Evolutionary conservation across 495 filamentous ascomycete genomes (phyloP).

Genomic region (Penicillium silybi): DNA sequence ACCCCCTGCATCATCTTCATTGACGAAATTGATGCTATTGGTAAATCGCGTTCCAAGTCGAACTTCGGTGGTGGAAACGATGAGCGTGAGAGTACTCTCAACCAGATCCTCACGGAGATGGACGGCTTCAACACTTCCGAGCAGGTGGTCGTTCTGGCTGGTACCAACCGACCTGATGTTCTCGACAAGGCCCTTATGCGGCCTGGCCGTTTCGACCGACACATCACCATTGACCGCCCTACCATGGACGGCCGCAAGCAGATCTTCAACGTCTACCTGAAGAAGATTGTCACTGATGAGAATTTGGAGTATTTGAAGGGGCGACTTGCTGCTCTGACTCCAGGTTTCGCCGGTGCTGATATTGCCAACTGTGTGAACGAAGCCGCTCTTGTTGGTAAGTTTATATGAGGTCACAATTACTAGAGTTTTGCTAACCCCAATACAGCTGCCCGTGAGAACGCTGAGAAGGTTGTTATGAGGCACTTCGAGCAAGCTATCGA

Average conservation of each 20-base stretch:
- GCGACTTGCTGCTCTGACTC: constrained; percentile 83
- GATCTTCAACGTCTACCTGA: constrained; percentile 89
- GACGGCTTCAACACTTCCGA: constrained; percentile 98
- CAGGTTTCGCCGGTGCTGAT: constrained; percentile 94
- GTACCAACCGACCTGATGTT: constrained; percentile 92
- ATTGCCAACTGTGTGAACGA: constrained; percentile 99
- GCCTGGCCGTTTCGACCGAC: constrained; percentile 92
- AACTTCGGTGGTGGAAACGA: constrained; percentile 87
- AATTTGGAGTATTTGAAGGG: constrained; percentile 84
- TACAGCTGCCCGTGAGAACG: constrained; percentile 76
- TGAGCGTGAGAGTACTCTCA: constrained; percentile 92
- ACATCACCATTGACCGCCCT: constrained; percentile 87
- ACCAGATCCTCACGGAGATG: constrained; percentile 99
- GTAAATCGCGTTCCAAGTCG: constrained; percentile 76
- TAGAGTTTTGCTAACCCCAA: constrained; percentile 27
- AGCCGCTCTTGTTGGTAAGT: constrained; percentile 91
- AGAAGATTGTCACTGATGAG: constrained; percentile 87
- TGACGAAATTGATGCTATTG: constrained; percentile 98
- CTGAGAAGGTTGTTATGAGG: constrained; percentile 70
- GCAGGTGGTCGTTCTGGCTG: constrained; percentile 96
- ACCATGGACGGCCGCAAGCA: constrained; percentile 97
- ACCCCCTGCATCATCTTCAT: constrained; percentile 99
- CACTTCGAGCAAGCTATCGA: constrained; percentile 98
- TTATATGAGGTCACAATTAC: neutral
- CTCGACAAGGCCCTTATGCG: constrained; percentile 95